A percentile compares a stretch with the other conserved stretches of the same genome.
Conservation (phyloP, 1,284 basidiomycete genomes). For the Sporisorium sorghi region DNA sequence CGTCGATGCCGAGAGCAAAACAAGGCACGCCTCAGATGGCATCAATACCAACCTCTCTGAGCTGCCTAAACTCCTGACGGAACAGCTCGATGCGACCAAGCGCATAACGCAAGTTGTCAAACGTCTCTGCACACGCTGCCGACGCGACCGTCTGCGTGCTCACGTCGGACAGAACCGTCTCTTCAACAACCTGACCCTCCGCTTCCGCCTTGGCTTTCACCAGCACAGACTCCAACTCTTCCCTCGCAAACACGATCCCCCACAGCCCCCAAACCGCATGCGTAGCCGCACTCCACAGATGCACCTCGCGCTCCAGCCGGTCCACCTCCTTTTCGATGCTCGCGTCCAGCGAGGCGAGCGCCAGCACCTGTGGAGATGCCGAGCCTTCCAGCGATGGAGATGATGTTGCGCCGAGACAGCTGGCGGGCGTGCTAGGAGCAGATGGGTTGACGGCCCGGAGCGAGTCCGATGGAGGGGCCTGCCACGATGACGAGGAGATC, state of each 20-base stretch:
- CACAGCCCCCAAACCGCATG: constrained; percentile 67
- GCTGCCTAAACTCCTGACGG: constrained; percentile 52
- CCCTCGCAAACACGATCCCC: constrained; percentile 65
- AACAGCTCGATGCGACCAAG: constrained; percentile 65
- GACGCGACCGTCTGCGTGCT: constrained; percentile 11
- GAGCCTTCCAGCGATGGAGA: constrained; percentile 37
- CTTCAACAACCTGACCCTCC: constrained; percentile 24
- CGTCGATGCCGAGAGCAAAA: no score
- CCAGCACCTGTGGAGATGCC: constrained; percentile 36
- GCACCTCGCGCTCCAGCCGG: constrained; percentile 63
- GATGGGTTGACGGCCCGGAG: constrained; percentile 27
- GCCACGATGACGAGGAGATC: constrained; percentile 49
- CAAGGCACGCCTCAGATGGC: constrained; percentile 31
- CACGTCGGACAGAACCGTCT: constrained; percentile 27
- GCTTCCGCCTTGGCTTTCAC: constrained; percentile 30
- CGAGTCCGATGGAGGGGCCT: constrained; percentile 31
- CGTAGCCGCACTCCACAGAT: constrained; percentile 61
- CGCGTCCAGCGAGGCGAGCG: constrained; percentile 48
- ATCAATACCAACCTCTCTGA: constrained; percentile 36
- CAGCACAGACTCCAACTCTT: constrained; percentile 56
- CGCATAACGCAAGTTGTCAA: constrained; percentile 65
- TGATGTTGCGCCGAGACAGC: constrained; percentile 11
- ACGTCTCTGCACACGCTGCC: constrained; percentile 52
- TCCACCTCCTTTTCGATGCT: constrained; percentile 62
- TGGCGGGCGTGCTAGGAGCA: constrained; percentile 32